Base-by-base conservation (phyloP, 352 stramenopile species). In the Pythium dissimile region DNA sequence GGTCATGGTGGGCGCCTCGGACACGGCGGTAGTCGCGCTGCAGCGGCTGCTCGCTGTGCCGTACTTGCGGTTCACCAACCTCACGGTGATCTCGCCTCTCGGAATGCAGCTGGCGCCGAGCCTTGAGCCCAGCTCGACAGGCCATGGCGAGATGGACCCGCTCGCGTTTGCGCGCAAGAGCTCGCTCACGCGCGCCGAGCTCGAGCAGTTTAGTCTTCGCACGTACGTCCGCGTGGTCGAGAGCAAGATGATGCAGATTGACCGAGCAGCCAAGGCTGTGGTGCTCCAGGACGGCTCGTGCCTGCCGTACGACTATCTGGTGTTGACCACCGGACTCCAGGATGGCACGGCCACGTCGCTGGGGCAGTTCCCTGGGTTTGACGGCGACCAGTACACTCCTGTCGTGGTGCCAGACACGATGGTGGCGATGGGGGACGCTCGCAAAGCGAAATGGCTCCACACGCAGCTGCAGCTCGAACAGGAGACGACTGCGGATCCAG, bases 61-160 rank as follows among this genome's bases (percentile, higher is more conserved):
- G n/a, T 94, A 97, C 69, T 39, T 94, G 54, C 73, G 88, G 9
- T 93, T 97, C 54, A 77, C 83, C 1, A 95, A 86, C 61, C 58
- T 97, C 30, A 92, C 84, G 30, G 72, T 97, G 28, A 71, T 97
- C 10, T 89, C 84, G 15, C 85, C 88, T 0, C 62, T 75, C 49
- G 89, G 89, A 1, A 50, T 94, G 28, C 69, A 67, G 7, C 41
- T 88, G 5, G 76, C 70, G n/a, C 39, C 46, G 3, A 18, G 24
- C 9, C 52, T 67, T 30, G 46, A 56, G 42, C 54, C 54, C 10
- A 24, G n/a, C n/a, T n/a, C n/a, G n/a, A n/a, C n/a, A n/a, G n/a
- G n/a, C n/a, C n/a, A n/a, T n/a, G n/a, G n/a, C n/a, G n/a, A n/a
- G n/a, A n/a, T 56, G 20, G 32, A 68, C 18, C 39, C 61, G n/a